Evolutionary conservation across 805 yeast genomes (phyloP).

Genomic region (Starmerella etchellsii): DNA sequence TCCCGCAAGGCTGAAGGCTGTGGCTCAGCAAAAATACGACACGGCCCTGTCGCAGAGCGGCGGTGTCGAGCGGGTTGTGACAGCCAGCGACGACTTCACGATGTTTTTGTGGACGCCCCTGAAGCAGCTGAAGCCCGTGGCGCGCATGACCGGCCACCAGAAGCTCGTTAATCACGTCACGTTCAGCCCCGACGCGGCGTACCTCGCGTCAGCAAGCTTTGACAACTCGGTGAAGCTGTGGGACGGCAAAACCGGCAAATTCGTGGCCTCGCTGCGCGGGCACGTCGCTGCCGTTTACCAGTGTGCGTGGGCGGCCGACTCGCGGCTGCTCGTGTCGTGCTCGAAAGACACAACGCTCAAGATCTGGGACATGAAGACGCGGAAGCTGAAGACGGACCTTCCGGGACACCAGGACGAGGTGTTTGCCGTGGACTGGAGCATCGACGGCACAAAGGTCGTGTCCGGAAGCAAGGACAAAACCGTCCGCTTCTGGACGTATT

Average conservation of each 20-base stretch:
- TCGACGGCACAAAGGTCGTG: constrained; percentile 86
- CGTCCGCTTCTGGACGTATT: constrained; percentile 79
- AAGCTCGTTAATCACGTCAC: constrained; percentile 91
- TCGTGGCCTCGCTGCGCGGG: constrained; percentile 80
- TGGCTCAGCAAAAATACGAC: constrained; percentile 51
- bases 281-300: constrained; percentile 98
- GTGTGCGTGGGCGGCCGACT: constrained; percentile 95
- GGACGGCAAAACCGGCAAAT: constrained; percentile 91
- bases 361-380: constrained; percentile 87
- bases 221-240: constrained; percentile 91
- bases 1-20: constrained; percentile 33
- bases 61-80: constrained; percentile 64
- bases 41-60: constrained; percentile 44
- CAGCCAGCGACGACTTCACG: constrained; percentile 95
- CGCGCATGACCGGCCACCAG: constrained; percentile 96
- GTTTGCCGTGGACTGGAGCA: constrained; percentile 95
- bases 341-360: constrained; percentile 93
- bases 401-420: constrained; percentile 97
- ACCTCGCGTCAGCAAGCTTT: constrained; percentile 82
- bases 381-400: constrained; percentile 71
- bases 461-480: constrained; percentile 96
- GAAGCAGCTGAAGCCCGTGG: constrained; percentile 65
- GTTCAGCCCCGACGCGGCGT: constrained; percentile 90
- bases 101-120: constrained; percentile 96
- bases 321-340: constrained; percentile 78